Evolutionary conservation across 495 filamentous ascomycete genomes (phyloP).

Genomic region (Extremus antarcticus): DNA sequence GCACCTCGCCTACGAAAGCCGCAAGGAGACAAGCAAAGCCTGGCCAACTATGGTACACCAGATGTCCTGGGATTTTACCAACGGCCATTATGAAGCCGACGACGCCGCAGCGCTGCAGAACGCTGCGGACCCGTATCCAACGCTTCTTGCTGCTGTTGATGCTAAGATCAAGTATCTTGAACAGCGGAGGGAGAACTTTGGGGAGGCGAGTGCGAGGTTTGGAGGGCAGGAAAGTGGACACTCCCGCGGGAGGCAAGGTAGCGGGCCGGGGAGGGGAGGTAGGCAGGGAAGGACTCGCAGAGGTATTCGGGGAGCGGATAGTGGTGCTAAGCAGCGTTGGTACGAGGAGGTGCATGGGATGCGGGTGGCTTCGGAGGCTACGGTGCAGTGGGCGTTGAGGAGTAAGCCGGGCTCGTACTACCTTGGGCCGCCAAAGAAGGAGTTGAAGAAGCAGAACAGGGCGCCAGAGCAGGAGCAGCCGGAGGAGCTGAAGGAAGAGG

Average conservation of each 20-base stretch:
- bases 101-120: background rate
- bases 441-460: background rate
- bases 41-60: constrained; percentile 6
- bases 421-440: background rate
- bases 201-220: background rate
- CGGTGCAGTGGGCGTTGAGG: background rate
- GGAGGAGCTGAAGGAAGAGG: too few relatives aligned
- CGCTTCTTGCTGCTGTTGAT: background rate
- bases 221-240: too few relatives aligned
- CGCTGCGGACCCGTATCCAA: background rate
- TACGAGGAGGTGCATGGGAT: background rate
- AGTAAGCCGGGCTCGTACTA: background rate
- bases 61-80: constrained; percentile 1
- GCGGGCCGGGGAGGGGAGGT: too few relatives aligned
- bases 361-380: background rate
- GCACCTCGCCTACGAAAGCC: background rate
- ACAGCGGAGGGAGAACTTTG: background rate
- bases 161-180: background rate
- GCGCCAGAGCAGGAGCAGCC: background rate
- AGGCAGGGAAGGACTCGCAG: too few relatives aligned
- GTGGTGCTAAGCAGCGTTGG: background rate
- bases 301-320: too few relatives aligned
- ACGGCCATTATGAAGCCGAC: background rate
- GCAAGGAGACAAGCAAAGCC: background rate
- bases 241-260: too few relatives aligned